Evolutionary conservation across 345 rosid species (phyloP).

Genomic region (Eucalyptus globulus): DNA sequence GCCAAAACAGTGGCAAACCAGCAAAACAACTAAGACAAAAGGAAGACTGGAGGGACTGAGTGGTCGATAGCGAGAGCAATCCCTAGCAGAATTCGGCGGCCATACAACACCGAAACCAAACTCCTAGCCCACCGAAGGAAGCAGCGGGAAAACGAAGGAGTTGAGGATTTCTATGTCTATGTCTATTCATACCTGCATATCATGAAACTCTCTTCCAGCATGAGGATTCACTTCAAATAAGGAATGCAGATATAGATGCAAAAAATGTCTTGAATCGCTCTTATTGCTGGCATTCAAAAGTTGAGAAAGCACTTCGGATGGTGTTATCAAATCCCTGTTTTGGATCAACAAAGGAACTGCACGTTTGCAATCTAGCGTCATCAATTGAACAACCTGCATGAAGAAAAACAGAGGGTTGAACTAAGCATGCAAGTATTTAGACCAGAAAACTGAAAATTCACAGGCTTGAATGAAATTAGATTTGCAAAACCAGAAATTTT

Average conservation of each 20-base stretch:
- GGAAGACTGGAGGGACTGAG: too few relatives aligned
- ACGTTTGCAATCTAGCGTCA: constrained; percentile 83
- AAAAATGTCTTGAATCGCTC: constrained; percentile 78
- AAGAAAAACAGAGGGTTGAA: not conserved
- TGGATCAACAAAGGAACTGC: constrained; percentile 75
- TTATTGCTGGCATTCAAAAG: constrained; percentile 41
- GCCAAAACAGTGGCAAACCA: too few relatives aligned
- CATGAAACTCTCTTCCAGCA: constrained; percentile 86
- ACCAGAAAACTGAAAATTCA: not conserved
- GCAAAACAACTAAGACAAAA: too few relatives aligned
- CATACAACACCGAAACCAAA: too few relatives aligned
- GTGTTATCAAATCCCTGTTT: constrained; percentile 68
- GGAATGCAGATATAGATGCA: constrained; percentile 75
- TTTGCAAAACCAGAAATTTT: not conserved
- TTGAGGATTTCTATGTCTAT: not conserved
- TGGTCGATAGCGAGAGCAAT: too few relatives aligned
- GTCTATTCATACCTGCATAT: constrained; percentile 73
- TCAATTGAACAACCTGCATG: constrained; percentile 80
- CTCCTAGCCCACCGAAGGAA: too few relatives aligned
- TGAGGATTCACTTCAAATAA: constrained; percentile 76
- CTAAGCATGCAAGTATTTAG: not conserved
- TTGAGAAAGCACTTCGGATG: constrained; percentile 80
- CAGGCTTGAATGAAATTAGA: not conserved
- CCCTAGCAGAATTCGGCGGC: too few relatives aligned
- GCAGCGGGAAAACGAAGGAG: too few relatives aligned